A percentile compares a stretch with the other conserved stretches of the same genome.
phyloP scores from a whole-genome alignment of 1,284 basidiomycete genomes.

The Cystobasidium pallidum region DNA sequence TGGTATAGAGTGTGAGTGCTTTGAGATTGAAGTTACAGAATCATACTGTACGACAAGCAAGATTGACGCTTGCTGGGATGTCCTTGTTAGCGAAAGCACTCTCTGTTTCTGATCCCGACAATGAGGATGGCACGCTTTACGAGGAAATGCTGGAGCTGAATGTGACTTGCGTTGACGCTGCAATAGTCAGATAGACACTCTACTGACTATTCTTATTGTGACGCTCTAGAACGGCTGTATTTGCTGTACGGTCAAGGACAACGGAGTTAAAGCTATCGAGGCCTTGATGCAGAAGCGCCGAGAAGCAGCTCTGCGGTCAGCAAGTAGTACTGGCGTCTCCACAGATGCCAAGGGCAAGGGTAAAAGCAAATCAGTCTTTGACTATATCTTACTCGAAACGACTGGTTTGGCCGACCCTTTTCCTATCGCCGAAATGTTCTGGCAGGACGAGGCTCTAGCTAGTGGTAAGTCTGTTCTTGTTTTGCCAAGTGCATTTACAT shows the following conservation, averaged over 20 bases:
- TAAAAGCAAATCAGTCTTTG: slow-evolving; percentile 74
- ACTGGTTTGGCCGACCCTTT: slow-evolving; percentile 92
- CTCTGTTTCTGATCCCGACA: slow-evolving; percentile 42
- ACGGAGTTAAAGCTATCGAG: slow-evolving; percentile 86
- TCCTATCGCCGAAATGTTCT: slow-evolving; percentile 86
- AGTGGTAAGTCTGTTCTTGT: slow-evolving; percentile 34
- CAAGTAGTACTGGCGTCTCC: slow-evolving; percentile 64
- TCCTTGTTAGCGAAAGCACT: slow-evolving; percentile 31
- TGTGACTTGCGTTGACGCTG: slow-evolving; percentile 6
- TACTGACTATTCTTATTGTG: neutral
- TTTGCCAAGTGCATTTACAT: neutral
- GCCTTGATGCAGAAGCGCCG: slow-evolving; percentile 55
- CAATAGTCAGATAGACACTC: no score
- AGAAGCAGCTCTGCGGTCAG: neutral
- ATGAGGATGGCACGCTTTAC: slow-evolving; percentile 37
- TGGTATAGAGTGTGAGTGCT: slow-evolving; percentile 58
- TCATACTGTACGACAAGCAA: neutral
- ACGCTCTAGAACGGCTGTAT: slow-evolving; percentile 82
- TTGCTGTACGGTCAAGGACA: slow-evolving; percentile 91
- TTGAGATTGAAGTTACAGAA: no score
- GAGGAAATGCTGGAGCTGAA: slow-evolving; percentile 46
- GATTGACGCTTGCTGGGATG: neutral
- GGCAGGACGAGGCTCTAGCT: slow-evolving; percentile 77
- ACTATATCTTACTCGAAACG: slow-evolving; percentile 89
- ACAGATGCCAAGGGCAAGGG: slow-evolving; percentile 78